Conservation (phyloP, 441 rosid genomes). For the Geranium incanum region DNA sequence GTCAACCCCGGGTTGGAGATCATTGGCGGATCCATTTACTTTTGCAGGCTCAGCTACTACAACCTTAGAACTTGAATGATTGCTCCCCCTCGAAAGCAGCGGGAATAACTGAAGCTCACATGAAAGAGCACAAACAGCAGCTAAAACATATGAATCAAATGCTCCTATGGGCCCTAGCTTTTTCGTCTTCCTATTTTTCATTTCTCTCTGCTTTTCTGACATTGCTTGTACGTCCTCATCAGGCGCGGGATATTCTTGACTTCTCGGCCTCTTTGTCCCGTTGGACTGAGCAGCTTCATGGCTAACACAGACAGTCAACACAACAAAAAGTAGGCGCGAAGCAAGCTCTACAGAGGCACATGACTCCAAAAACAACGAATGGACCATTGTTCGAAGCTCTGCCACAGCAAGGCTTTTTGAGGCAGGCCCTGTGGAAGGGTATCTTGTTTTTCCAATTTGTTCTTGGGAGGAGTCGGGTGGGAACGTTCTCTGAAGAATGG, state of each 20-base stretch:
- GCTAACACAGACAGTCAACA: conserved; percentile 92
- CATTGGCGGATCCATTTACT: conserved; percentile 53
- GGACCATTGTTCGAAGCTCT: conserved; percentile 98
- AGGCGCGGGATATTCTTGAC: conserved; percentile 39
- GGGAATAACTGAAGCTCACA: conserved; percentile 95
- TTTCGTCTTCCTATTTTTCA: conserved; percentile 46
- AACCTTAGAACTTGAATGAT: conserved; percentile 34
- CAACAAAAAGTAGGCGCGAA: conserved; percentile 91
- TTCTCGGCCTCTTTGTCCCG: conserved; percentile 67
- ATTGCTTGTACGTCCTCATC: conserved; percentile 35
- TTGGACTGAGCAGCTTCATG: conserved; percentile 94
- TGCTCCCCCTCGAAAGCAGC: conserved; percentile 52
- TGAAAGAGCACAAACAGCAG: conserved; percentile 97
- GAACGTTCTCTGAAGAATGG: conserved; percentile 82
- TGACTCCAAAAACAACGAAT: conserved; percentile 87
- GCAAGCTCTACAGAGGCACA: conserved; percentile 90
- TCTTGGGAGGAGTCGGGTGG: conserved; percentile 59
- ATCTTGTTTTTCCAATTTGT: conserved; percentile 47
- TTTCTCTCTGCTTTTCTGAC: conserved; percentile 36
- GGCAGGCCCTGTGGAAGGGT: conserved; percentile 49
- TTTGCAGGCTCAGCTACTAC: conserved; percentile 42
- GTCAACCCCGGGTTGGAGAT: conserved; percentile 50
- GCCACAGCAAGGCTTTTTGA: conserved; percentile 92
- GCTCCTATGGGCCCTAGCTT: conserved; percentile 96
- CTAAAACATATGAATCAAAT: conserved; percentile 93